Percentiles rank a stretch among this genome's conserved stretches.
phyloP scores from a whole-genome alignment of 345 rosid species.

The Murraya paniculata region DNA sequence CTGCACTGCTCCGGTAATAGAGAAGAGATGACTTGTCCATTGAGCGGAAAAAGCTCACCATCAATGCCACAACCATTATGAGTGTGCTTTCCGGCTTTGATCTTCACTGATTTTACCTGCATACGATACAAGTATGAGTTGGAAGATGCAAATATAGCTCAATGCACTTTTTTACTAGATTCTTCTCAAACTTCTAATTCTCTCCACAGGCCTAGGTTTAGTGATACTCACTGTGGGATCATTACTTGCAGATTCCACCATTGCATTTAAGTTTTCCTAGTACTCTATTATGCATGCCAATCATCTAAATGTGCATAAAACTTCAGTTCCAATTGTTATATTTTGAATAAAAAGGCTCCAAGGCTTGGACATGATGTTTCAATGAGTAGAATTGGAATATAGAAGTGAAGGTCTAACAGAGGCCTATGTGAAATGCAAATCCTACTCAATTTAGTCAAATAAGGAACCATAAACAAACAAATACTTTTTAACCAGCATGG shows the following conservation, averaged over 20 bases:
- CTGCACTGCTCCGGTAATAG: conserved; percentile 96
- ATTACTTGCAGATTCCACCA: neutral
- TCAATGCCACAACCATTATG: conserved; percentile 92
- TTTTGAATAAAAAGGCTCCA: neutral
- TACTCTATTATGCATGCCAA: neutral
- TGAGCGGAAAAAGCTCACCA: conserved; percentile 80
- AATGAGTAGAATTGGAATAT: neutral
- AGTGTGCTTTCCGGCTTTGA: conserved; percentile 70
- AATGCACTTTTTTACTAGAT: neutral
- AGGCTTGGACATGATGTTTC: neutral
- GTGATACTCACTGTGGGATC: neutral
- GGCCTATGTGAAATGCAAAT: neutral
- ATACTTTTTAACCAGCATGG: neutral
- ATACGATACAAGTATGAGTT: conserved; percentile 3
- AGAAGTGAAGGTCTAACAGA: neutral
- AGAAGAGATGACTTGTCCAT: conserved; percentile 78
- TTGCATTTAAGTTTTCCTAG: neutral
- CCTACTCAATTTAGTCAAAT: neutral
- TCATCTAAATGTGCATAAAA: too few species aligned
- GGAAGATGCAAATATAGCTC: neutral
- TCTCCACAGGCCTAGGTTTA: neutral
- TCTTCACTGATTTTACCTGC: conserved; percentile 94
- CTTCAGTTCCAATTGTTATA: neutral
- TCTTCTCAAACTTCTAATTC: neutral
- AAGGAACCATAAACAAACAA: neutral